These are phyloP conservation scores for Lenzites betulinus DNA, from an alignment of 768 basidiomycete genomes.

Conservation along the genomic window DNA sequence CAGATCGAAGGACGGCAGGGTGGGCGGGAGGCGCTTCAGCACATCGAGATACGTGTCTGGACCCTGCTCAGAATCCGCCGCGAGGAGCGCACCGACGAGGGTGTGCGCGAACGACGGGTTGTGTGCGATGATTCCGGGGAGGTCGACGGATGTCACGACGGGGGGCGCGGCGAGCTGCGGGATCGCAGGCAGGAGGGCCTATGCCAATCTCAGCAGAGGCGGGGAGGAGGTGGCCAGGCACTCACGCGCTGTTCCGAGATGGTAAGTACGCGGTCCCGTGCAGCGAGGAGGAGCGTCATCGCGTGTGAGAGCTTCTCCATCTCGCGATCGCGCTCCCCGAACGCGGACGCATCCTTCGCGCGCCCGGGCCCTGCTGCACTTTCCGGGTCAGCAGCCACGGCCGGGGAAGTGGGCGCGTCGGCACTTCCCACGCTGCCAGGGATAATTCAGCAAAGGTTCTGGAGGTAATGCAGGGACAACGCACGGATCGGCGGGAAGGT, in stretches of 20 bases:
- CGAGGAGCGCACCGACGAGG: slow-evolving; percentile 59
- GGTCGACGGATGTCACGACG: slow-evolving; percentile 68
- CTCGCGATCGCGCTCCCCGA: slow-evolving; percentile 51
- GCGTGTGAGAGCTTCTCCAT: slow-evolving; percentile 57
- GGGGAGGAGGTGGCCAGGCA: slow-evolving; percentile 13
- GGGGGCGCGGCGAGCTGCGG: slow-evolving; percentile 44
- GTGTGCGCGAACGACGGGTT: slow-evolving; percentile 74
- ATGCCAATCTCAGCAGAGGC: not conserved
- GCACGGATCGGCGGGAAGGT: slow-evolving; percentile 23
- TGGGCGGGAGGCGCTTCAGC: slow-evolving; percentile 67
- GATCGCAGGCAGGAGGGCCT: slow-evolving; percentile 57
- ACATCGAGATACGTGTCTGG: slow-evolving; percentile 61
- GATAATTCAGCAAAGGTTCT: not conserved
- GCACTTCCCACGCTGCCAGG: slow-evolving; percentile 21
- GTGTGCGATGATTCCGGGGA: slow-evolving; percentile 62
- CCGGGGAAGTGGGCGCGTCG: not conserved
- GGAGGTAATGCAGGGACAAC: slow-evolving; percentile 1
- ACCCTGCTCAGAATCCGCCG: slow-evolving; percentile 33
- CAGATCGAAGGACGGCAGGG: slow-evolving; percentile 72
- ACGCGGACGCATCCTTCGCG: slow-evolving; percentile 19
- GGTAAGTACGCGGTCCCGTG: slow-evolving; percentile 70
- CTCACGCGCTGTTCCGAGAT: slow-evolving; percentile 75
- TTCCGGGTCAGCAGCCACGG: not conserved
- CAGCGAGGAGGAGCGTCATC: slow-evolving; percentile 65
- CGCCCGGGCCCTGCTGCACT: slow-evolving; percentile 1